Evolutionary conservation across 257 asterid genomes (phyloP), one percentile per base, ranked within the genome.

Genomic region (Striga asiatica): DNA sequence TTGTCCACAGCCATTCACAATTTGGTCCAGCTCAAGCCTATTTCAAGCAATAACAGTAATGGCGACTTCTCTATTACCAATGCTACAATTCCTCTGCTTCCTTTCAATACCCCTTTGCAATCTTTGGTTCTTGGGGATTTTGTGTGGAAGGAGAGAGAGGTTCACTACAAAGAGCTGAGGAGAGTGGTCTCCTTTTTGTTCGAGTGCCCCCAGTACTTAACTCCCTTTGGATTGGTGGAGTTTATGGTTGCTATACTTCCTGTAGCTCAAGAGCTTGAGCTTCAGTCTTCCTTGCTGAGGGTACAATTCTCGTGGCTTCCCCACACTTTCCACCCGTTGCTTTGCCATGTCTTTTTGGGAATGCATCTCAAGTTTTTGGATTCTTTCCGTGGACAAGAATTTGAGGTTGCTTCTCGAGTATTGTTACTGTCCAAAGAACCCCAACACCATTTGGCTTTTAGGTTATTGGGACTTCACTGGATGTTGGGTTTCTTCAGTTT

Each of bases 251-350:
- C 79, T 53, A 56, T 78, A 4, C 64, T 86, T 54, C 92, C 95
- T 1, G 65, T 91, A 61, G 94, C 89, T 16, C 83, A 71, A 62
- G 89, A 69, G 57, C 71, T 91, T 54, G 96, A 87, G 25, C 82
- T 91, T 76, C 98, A 91, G 73, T 83, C 82, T 31, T 83, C 96
- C 50, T 64, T 86, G 82, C 61, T 91, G 74, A 84, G 84, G 64
- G 95, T 91, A 66, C 95, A 91, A 66, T 91, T 81, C 67, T 80
- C 87, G 0, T 94, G 98, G 71, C 68, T 91, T 57, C 69, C 87
- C 45, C 79, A 79, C 69, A 84, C 95, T 12, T 80, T 71, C 61
- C 86, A 91, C 60, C 96, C 95, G 2, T 67, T 91, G 78, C 78
- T 87, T 41, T 86, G 84, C 72, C 98, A 91, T 72, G 81, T 80